Conservation (phyloP, 306 rosid genomes). For the Macrotyloma uniflorum region DNA sequence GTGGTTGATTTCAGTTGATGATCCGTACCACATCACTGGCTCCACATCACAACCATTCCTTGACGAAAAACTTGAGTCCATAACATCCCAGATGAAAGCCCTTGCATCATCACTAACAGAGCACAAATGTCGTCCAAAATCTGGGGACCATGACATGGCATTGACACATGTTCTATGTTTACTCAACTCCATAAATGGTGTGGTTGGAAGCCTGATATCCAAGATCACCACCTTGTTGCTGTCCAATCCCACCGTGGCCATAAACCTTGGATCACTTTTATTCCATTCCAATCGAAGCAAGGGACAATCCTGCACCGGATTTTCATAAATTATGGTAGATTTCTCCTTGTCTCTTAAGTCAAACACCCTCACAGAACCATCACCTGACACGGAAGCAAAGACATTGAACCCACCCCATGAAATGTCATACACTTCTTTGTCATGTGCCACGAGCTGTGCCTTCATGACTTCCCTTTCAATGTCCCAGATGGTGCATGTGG, state of each 20-base stretch:
- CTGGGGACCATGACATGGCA: slow-evolving; percentile 67
- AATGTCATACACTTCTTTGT: slow-evolving; percentile 71
- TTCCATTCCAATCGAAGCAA: slow-evolving; percentile 73
- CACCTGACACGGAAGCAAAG: slow-evolving; percentile 75
- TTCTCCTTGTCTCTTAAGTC: slow-evolving; percentile 69
- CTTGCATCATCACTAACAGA: slow-evolving; percentile 64
- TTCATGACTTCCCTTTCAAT: slow-evolving; percentile 59
- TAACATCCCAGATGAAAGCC: slow-evolving; percentile 76
- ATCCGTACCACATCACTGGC: slow-evolving; percentile 59
- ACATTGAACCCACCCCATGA: slow-evolving; percentile 76
- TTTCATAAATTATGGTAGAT: slow-evolving; percentile 69
- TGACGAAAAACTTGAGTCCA: slow-evolving; percentile 29
- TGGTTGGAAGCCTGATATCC: slow-evolving; percentile 70
- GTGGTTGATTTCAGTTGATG: slow-evolving; percentile 61
- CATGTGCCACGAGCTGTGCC: slow-evolving; percentile 72
- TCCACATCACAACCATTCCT: slow-evolving; percentile 37
- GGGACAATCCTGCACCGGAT: slow-evolving; percentile 47
- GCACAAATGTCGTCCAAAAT: slow-evolving; percentile 54
- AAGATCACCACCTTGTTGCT: slow-evolving; percentile 60
- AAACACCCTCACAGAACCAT: slow-evolving; percentile 70
- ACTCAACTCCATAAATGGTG: slow-evolving; percentile 55
- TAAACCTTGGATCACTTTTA: slow-evolving; percentile 64
- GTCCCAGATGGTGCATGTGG: slow-evolving; percentile 70
- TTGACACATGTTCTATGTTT: slow-evolving; percentile 64
- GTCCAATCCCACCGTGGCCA: slow-evolving; percentile 63